Evolutionary conservation across 345 rosid genomes (phyloP).

Genomic region (Stellera chamaejasme): DNA sequence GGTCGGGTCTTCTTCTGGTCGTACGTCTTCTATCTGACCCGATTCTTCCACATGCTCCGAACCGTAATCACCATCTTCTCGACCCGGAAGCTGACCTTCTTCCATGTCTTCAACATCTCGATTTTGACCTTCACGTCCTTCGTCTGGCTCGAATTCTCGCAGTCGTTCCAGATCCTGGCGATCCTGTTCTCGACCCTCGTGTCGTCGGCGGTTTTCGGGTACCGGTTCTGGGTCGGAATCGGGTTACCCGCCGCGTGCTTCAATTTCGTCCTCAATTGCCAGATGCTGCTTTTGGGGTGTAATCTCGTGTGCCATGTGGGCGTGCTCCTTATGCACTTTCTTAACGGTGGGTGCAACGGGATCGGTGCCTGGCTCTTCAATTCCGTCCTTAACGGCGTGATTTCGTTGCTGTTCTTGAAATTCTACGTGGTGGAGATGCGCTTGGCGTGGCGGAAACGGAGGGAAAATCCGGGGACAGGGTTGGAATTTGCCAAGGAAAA

Average conservation of each 20-base stretch:
- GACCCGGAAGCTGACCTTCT: conserved; percentile 39
- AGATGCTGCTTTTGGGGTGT: conserved; percentile 43
- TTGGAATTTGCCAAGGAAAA: conserved; percentile 2
- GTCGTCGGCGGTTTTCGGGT: conserved; percentile 66
- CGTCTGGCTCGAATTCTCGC: conserved; percentile 85
- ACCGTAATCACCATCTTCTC: conserved; percentile 50
- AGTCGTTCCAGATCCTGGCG: conserved; percentile 80
- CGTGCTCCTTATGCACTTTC: conserved; percentile 48
- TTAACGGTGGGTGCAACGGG: conserved; percentile 79
- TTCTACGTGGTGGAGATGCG: conserved; percentile 42
- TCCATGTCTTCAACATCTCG: conserved; percentile 61
- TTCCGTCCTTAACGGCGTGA: conserved; percentile 47
- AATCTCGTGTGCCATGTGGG: conserved; percentile 59
- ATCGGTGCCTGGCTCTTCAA: conserved; percentile 72
- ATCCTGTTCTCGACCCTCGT: conserved; percentile 62
- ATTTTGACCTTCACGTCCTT: conserved; percentile 57
- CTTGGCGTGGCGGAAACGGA: conserved; percentile 4
- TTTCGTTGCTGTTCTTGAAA: conserved; percentile 49
- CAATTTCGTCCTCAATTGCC: conserved; percentile 56
- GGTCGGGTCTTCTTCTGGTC: conserved; percentile 99
- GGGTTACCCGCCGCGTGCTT: conserved; percentile 45
- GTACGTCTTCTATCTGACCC: conserved; percentile 65
- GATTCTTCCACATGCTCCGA: conserved; percentile 72
- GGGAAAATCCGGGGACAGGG: background rate
- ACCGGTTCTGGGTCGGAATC: conserved; percentile 60